Conservation (phyloP, 208 protist genomes). For the Leishmania arabica region DNA sequence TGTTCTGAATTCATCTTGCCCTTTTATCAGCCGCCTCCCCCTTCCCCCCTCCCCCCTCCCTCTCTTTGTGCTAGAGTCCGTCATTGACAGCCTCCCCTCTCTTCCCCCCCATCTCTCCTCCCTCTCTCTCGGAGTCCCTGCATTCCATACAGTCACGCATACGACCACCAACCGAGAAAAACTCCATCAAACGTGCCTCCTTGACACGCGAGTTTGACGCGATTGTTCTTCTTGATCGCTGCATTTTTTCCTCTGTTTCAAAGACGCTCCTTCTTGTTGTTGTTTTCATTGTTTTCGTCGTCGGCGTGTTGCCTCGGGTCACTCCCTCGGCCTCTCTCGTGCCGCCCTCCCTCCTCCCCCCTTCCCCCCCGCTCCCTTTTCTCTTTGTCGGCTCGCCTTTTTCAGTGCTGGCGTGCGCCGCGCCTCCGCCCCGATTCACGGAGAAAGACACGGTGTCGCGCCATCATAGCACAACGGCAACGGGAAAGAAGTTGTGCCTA, state of each 20-base stretch:
- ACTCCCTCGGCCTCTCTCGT: neutral
- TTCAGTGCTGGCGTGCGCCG: neutral
- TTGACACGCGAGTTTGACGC: neutral
- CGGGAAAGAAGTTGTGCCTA: neutral
- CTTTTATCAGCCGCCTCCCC: neutral
- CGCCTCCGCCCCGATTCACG: neutral
- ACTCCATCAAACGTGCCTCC: too few species aligned
- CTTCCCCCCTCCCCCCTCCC: too few species aligned
- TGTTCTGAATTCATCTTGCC: slow-evolving; percentile 22
- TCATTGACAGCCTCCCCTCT: neutral
- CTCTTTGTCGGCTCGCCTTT: neutral
- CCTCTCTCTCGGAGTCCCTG: too few species aligned
- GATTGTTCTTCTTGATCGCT: too few species aligned
- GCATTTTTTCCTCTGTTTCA: neutral
- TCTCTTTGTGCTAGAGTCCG: too few species aligned
- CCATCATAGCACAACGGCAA: neutral
- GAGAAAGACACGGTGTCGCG: neutral
- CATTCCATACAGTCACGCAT: neutral
- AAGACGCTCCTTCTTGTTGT: neutral
- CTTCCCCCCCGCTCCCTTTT: neutral
- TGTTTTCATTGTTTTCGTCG: neutral
- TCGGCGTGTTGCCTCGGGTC: neutral
- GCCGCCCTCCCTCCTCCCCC: neutral
- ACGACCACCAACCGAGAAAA: neutral
- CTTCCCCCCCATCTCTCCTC: neutral